Percentiles rank a stretch among this genome's conserved stretches.
phyloP scores from a whole-genome alignment of 345 rosid genomes.

The Citropsis articulata region DNA sequence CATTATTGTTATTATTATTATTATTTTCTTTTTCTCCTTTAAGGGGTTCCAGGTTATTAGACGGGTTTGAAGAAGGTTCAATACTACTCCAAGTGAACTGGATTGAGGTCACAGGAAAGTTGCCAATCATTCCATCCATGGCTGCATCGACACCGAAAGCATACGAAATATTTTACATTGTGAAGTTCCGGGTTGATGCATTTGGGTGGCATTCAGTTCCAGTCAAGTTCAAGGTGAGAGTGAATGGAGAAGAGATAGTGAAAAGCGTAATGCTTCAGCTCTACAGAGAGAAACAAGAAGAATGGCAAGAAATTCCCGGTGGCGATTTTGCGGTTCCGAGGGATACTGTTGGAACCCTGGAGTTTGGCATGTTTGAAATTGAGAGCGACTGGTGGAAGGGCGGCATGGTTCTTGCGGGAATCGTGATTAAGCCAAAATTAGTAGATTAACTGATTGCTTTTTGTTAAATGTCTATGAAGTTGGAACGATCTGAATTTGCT shows the following conservation, averaged over 20 bases:
- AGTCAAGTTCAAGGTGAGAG: conserved; percentile 24
- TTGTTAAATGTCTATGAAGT: neutral
- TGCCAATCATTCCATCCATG: neutral
- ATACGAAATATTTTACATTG: conserved; percentile 14
- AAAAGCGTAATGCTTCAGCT: conserved; percentile 11
- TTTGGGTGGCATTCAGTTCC: conserved; percentile 36
- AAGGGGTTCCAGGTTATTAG: conserved; percentile 3
- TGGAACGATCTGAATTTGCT: neutral
- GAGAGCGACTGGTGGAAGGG: conserved; percentile 38
- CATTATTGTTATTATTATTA: neutral
- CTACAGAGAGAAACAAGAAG: conserved; percentile 12
- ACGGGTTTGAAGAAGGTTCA: conserved; percentile 18
- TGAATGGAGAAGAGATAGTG: conserved; percentile 19
- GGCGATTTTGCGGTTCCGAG: conserved; percentile 16
- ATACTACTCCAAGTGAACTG: conserved; percentile 33
- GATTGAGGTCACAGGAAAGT: conserved; percentile 31
- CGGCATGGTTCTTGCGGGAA: conserved; percentile 31
- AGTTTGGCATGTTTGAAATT: conserved; percentile 32
- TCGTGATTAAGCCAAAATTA: conserved; percentile 22
- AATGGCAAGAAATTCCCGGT: conserved; percentile 31
- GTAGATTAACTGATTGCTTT: neutral
- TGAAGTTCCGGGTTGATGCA: conserved; percentile 32
- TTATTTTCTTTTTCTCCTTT: neutral
- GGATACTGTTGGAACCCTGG: neutral
- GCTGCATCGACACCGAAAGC: neutral